Conservation (phyloP, 106 monocot species). For the Narthecium ossifragum region DNA sequence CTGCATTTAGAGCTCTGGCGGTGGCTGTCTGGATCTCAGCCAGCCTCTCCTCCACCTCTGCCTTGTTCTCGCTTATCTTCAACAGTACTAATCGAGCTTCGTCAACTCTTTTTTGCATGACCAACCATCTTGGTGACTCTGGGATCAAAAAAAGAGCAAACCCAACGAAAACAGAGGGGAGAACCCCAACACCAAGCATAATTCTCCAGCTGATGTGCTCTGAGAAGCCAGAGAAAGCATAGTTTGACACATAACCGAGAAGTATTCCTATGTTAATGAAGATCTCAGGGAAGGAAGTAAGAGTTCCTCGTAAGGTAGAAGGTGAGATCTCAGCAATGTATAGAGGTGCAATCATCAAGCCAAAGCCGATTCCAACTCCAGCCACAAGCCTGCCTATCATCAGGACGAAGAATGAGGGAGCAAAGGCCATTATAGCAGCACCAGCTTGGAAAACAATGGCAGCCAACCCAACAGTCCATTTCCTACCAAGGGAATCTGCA, state of each 20-base stretch:
- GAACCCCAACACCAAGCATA: constrained; percentile 93
- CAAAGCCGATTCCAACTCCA: constrained; percentile 90
- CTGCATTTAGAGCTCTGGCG: constrained; percentile 21
- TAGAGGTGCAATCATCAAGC: constrained; percentile 88
- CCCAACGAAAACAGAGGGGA: constrained; percentile 81
- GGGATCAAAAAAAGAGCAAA: constrained; percentile 80
- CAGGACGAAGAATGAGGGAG: constrained; percentile 60
- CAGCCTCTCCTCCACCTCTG: constrained; percentile 49
- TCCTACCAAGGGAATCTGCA: constrained; percentile 77
- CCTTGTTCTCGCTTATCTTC: constrained; percentile 48
- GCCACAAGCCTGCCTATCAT: constrained; percentile 87
- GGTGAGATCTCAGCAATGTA: constrained; percentile 98
- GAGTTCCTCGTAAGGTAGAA: constrained; percentile 54
- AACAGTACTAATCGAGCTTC: constrained; percentile 67
- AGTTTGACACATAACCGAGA: constrained; percentile 93
- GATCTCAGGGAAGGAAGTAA: constrained; percentile 96
- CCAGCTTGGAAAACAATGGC: constrained; percentile 81
- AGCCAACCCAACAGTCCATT: constrained; percentile 93
- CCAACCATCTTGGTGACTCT: constrained; percentile 95
- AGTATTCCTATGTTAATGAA: constrained; percentile 93
- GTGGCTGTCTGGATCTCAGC: constrained; percentile 71
- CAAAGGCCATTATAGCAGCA: constrained; percentile 74
- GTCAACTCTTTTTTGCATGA: constrained; percentile 64
- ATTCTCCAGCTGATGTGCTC: constrained; percentile 79
- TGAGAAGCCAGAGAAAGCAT: constrained; percentile 74